phyloP scores from a whole-genome alignment of 768 basidiomycete species.

The Pleurotus giganteus region DNA sequence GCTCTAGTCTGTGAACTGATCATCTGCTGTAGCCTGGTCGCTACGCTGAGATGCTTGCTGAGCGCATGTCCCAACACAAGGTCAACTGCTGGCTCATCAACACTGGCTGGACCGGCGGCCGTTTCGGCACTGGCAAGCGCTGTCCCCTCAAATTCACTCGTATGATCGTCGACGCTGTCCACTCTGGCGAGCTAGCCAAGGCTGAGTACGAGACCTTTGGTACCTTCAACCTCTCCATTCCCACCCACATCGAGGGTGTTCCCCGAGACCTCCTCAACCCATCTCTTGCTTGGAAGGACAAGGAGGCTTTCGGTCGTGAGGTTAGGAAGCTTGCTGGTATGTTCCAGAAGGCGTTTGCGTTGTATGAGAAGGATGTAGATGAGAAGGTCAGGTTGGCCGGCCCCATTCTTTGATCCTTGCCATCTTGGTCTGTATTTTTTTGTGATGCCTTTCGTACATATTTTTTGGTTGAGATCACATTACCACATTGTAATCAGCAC shows the following conservation, averaged over 20 bases:
- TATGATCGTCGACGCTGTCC: conserved; percentile 95
- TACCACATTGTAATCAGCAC: background rate
- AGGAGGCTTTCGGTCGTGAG: conserved; percentile 88
- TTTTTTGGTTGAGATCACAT: background rate
- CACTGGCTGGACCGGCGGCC: conserved; percentile 96
- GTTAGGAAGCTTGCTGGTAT: conserved; percentile 85
- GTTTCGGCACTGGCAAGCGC: conserved; percentile 88
- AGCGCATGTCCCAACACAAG: conserved; percentile 85
- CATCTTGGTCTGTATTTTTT: background rate
- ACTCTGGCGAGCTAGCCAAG: conserved; percentile 86
- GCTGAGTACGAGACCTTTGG: conserved; percentile 85
- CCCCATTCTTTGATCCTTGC: conserved; percentile 44
- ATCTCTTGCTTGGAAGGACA: conserved; percentile 80
- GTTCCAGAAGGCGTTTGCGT: conserved; percentile 92
- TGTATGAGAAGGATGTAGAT: conserved; percentile 87
- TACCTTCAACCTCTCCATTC: conserved; percentile 83
- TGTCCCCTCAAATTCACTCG: conserved; percentile 97
- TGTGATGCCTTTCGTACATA: no score
- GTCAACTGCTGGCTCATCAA: conserved; percentile 99
- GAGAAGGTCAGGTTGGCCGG: conserved; percentile 82
- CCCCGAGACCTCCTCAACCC: conserved; percentile 93
- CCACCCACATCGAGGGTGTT: conserved; percentile 79
- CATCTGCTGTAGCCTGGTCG: conserved; percentile 65
- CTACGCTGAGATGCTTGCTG: conserved; percentile 96
- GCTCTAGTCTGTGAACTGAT: background rate